These are phyloP conservation scores for Ogataea minuta DNA, from an alignment of 805 yeast species.

Conservation along the genomic window DNA sequence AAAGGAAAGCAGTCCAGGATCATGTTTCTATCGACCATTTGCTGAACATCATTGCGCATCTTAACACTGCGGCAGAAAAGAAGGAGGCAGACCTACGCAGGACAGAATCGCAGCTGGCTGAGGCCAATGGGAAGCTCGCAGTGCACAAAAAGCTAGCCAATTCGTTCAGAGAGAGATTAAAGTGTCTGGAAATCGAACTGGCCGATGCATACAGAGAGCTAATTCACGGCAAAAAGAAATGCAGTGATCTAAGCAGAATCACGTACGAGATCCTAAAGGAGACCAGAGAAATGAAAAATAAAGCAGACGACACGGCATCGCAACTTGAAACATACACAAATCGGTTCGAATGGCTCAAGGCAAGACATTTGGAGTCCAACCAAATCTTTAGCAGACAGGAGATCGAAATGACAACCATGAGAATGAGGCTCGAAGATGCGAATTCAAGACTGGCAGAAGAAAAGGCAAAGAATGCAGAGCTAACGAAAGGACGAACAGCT, in stretches of 20 bases:
- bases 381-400: slow-evolving; percentile 14
- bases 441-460: slow-evolving; percentile 49
- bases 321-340: slow-evolving; percentile 12
- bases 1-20: slow-evolving; percentile 2
- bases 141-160: slow-evolving; percentile 7
- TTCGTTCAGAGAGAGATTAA: slow-evolving; percentile 11
- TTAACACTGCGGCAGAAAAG: slow-evolving; percentile 8
- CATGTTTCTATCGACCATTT: slow-evolving; percentile 22
- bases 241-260: slow-evolving; percentile 1
- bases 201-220: slow-evolving; percentile 4
- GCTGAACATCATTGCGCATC: slow-evolving; percentile 17
- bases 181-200: slow-evolving; percentile 8
- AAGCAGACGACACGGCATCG: slow-evolving; percentile 6
- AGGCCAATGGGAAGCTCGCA: slow-evolving; percentile 7
- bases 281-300: slow-evolving; percentile 10
- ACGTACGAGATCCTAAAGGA: slow-evolving; percentile 11
- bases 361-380: slow-evolving; percentile 9
- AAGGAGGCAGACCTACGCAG: slow-evolving; percentile 8
- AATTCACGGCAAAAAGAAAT: slow-evolving; percentile 6
- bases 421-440: slow-evolving; percentile 39
- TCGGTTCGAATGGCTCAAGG: slow-evolving; percentile 18
- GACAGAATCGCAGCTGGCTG: slow-evolving; percentile 7
- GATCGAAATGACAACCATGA: slow-evolving; percentile 33
- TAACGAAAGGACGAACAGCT: slow-evolving; percentile 26
- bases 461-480: slow-evolving; percentile 36